Evolutionary conservation across 1,284 basidiomycete species (phyloP).

Genomic region (Cutaneotrichosporon cyanovorans): DNA sequence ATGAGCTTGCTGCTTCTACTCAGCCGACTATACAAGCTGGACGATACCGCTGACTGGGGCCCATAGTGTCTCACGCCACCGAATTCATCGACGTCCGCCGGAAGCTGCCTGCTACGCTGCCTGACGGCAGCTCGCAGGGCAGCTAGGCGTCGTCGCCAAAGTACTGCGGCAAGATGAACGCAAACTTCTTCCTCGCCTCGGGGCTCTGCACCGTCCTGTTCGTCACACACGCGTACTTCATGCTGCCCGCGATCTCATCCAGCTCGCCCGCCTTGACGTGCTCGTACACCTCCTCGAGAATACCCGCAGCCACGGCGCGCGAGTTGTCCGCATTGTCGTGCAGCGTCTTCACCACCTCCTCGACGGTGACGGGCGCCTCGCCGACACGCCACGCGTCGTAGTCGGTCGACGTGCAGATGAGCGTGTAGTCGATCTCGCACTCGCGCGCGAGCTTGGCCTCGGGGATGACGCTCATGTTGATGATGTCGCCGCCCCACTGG

Average conservation of each 20-base stretch:
- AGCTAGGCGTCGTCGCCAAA: slow-evolving; percentile 18
- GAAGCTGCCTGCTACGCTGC: too few relatives aligned
- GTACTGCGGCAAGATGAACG: slow-evolving; percentile 63
- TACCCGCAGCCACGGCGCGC: slow-evolving; percentile 57
- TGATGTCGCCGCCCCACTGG: slow-evolving; percentile 84
- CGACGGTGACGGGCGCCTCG: slow-evolving; percentile 73
- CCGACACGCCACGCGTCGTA: slow-evolving; percentile 83
- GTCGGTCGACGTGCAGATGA: slow-evolving; percentile 84
- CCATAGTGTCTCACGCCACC: too few relatives aligned
- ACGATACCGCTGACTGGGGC: too few relatives aligned
- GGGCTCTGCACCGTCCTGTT: slow-evolving; percentile 53
- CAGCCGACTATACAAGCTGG: too few relatives aligned
- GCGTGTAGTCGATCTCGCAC: slow-evolving; percentile 83
- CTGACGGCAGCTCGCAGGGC: too few relatives aligned
- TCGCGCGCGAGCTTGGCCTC: slow-evolving; percentile 94
- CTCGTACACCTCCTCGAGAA: slow-evolving; percentile 69
- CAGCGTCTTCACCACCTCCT: slow-evolving; percentile 74
- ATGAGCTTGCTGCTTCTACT: too few relatives aligned
- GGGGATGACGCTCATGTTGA: slow-evolving; percentile 90
- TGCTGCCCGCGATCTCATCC: slow-evolving; percentile 63
- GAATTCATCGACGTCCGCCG: too few relatives aligned
- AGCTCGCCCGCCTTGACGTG: slow-evolving; percentile 54
- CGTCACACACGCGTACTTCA: slow-evolving; percentile 82
- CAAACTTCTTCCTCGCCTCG: slow-evolving; percentile 64
- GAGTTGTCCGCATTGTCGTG: slow-evolving; percentile 76